Percentiles rank a stretch among this genome's conserved stretches.
phyloP scores from a whole-genome alignment of 257 asterid genomes.

The Ehretia macrophylla region DNA sequence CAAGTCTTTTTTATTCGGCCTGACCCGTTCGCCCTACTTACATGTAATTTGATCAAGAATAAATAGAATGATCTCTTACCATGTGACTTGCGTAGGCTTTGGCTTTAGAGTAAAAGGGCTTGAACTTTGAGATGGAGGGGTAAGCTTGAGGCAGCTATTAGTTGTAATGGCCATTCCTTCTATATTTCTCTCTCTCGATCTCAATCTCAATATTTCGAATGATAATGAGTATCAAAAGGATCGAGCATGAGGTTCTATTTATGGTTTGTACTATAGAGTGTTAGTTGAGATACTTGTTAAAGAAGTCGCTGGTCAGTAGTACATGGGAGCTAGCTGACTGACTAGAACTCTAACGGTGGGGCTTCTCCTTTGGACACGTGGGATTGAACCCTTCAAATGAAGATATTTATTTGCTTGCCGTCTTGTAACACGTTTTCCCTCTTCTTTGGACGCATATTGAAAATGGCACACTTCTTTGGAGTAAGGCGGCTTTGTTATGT shows the following conservation, averaged over 20 bases:
- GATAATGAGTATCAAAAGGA: neutral
- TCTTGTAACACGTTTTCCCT: constrained; percentile 22
- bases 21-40: too few species aligned
- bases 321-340: too few species aligned
- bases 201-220: neutral
- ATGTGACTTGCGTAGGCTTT: constrained; percentile 15
- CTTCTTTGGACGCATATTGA: neutral
- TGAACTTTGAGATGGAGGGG: constrained; percentile 29
- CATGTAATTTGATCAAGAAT: too few species aligned
- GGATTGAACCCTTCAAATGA: constrained; percentile 1
- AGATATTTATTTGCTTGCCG: constrained; percentile 40
- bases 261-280: constrained; percentile 1
- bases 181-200: neutral
- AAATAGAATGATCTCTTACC: constrained; percentile 21
- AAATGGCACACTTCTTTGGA: neutral
- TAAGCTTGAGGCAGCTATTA: constrained; percentile 43
- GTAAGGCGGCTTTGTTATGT: neutral
- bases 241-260: neutral
- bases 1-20: too few species aligned
- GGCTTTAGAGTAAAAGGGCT: constrained; percentile 19
- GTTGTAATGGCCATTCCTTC: constrained; percentile 42
- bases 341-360: neutral
- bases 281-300: constrained; percentile 3
- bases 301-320: constrained; percentile 26
- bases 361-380: constrained; percentile 1